Base-by-base conservation (phyloP, 2,329 filamentous ascomycete species). In the Aciculosporium take region DNA sequence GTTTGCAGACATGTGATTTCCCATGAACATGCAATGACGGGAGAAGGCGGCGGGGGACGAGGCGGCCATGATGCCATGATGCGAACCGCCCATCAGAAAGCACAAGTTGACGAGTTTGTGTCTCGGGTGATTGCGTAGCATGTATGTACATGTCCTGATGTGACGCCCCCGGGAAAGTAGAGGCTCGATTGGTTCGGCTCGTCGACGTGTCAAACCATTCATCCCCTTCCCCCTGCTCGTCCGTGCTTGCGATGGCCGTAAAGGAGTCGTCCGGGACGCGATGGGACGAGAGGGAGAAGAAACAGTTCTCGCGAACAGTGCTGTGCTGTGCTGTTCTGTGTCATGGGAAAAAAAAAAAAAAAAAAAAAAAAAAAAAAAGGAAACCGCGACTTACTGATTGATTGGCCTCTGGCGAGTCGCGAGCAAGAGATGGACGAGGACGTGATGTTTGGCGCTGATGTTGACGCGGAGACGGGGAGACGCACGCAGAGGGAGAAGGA, bases 301-400 rank as follows among this genome's bases (percentile, higher is more conserved):
- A 18, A 27, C 8, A 15, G 12, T 1, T 24, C 9, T 43, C 32
- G 24, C 15, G 27, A 31, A 32, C 27, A 36, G 37, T 38, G 35
- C 24, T 23, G 21, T 29, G 33, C 18, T 10, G 30, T 32, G 27
- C n/a, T n/a, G n/a, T n/a, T n/a, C n/a, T n/a, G n/a, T n/a, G n/a
- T n/a, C n/a, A n/a, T n/a, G n/a, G n/a, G n/a, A 37, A 31, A n/a
- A 15, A 3, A 36, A 25, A 18, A 24, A 23, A 5, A 7, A 9
- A 4, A 17, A 12, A 34, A 7, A 18, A 18, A n/a, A 24, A 7
- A 17, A 25, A 12, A 23, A n/a, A 33, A 29, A 20, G 6, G 15
- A 1, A n/a, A 21, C 5, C 15, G 24, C 39, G 13, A 43, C 41
- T 40, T 43, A 43, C 41, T 37, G 41, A 43, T 32, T 38, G 37